Evolutionary conservation across 306 rosid genomes (phyloP), one percentile per base, ranked within the genome.

Genomic region (Vicia villosa): DNA sequence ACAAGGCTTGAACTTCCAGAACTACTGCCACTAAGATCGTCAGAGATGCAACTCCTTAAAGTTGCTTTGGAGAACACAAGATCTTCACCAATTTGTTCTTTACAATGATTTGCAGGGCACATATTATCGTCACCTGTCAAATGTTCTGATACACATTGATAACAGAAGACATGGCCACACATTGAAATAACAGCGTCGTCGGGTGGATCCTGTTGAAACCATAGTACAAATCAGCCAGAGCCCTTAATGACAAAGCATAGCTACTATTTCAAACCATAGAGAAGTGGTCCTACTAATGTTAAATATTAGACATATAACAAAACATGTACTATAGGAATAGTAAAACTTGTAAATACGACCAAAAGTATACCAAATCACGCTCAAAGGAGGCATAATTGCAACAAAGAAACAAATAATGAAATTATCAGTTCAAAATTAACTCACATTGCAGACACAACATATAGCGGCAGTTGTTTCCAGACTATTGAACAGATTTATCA

Each of bases 111-210:
- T 49, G 86, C 96, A 16, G 97, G 97, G 77, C 99, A 94, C 97
- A 24, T 81, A 77, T 81, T 88, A 38, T 94, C 95, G 72, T 89
- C 97, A 19, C 92, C 88, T 0, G 91, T 84, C 92, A 91, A 60
- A 83, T 68, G 74, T 45, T 94, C 99, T 21, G 95, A 87, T 40
- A 94, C 88, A 68, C 99, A 94, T 69, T 91, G 92, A 78, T 84
- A 86, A 83, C 99, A 94, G 88, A 89, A 91, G 74, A 91, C 95
- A 83, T 94, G 99, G 65, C 96, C 86, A 73, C 99, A 94, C 92
- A 87, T 82, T 0, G 97, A 88, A 74, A 91, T 83, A 80, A 91
- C 92, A 61, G 97, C 87, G 69, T 84, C 82, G 59, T 91, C 97
- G 17, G 97, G 96, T 45, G 95, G 76, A 72, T 94, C 99, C 99